phyloP scores from a whole-genome alignment of 2,329 filamentous ascomycete genomes.

The Bimuria novae-zelandiae region DNA sequence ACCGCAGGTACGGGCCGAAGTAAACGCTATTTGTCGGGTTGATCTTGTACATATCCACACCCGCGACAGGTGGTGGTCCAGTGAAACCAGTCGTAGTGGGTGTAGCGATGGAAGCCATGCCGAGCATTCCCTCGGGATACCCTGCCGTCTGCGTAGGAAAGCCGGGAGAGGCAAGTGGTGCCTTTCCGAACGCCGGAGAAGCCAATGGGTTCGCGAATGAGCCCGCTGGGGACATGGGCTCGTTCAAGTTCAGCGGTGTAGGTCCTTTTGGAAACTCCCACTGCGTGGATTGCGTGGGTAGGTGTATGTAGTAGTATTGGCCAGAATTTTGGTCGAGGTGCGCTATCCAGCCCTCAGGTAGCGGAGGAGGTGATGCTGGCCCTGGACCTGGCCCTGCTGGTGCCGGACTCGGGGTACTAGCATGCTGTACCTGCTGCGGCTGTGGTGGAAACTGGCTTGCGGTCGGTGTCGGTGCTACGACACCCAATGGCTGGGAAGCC shows the following conservation, averaged over 20 bases:
- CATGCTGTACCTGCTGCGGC: slow-evolving; percentile 34
- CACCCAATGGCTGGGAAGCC: slow-evolving; percentile 42
- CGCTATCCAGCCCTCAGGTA: slow-evolving; percentile 98
- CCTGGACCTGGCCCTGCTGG: slow-evolving; percentile 57
- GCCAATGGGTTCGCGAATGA: slow-evolving; percentile 51
- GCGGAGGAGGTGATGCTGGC: slow-evolving; percentile 83
- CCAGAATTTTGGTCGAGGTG: slow-evolving; percentile 94
- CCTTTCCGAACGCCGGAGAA: slow-evolving; percentile 59
- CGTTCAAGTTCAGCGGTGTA: slow-evolving; percentile 83
- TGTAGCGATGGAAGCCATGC: slow-evolving; percentile 72
- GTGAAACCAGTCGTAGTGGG: slow-evolving; percentile 82
- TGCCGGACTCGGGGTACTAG: slow-evolving; percentile 50
- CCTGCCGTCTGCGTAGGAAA: slow-evolving; percentile 82
- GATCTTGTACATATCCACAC: slow-evolving; percentile 93
- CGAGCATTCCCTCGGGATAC: slow-evolving; percentile 85
- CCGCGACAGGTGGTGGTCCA: slow-evolving; percentile 84
- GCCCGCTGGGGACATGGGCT: slow-evolving; percentile 80
- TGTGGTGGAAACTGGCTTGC: slow-evolving; percentile 30
- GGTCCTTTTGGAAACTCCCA: slow-evolving; percentile 99
- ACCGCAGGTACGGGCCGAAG: slow-evolving; percentile 93
- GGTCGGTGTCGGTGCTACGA: slow-evolving; percentile 40
- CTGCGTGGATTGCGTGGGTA: slow-evolving; percentile 92
- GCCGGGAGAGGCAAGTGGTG: slow-evolving; percentile 75
- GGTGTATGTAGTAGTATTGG: slow-evolving; percentile 98
- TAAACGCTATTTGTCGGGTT: slow-evolving; percentile 95